Conservation (phyloP, 106 monocot genomes). For the Gastrodia elata region DNA sequence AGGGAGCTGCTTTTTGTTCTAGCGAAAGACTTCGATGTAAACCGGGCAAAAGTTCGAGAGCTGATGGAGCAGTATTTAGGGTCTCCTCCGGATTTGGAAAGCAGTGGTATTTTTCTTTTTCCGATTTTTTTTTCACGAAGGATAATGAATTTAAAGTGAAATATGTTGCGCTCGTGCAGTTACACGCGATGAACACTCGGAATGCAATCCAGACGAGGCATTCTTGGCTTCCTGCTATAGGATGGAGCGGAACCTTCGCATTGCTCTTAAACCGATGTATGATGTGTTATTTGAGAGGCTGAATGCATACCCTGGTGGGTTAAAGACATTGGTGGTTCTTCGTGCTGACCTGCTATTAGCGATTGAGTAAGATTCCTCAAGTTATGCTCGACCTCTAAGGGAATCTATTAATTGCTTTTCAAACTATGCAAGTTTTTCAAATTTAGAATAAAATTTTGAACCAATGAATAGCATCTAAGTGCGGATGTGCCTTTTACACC, state of each 20-base stretch:
- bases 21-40: slow-evolving; percentile 56
- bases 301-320: slow-evolving; percentile 56
- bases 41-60: slow-evolving; percentile 41
- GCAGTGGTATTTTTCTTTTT: background rate
- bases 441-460: no score
- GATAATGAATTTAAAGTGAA: background rate
- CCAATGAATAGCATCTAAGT: no score
- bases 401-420: background rate
- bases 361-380: slow-evolving; percentile 28
- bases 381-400: background rate
- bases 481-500: no score
- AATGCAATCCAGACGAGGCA: slow-evolving; percentile 22
- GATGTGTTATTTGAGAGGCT: slow-evolving; percentile 50
- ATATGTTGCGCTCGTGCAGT: background rate
- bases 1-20: slow-evolving; percentile 41
- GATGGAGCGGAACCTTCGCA: slow-evolving; percentile 60
- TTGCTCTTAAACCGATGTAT: slow-evolving; percentile 60
- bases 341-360: slow-evolving; percentile 68
- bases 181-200: background rate
- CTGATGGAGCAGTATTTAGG: slow-evolving; percentile 70
- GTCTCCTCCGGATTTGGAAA: slow-evolving; percentile 12
- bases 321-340: slow-evolving; percentile 58
- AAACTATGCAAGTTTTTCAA: background rate
- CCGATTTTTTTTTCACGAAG: background rate
- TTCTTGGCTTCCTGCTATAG: slow-evolving; percentile 40